phyloP scores from a whole-genome alignment of 208 protist genomes.

The Trypanosoma avium region DNA sequence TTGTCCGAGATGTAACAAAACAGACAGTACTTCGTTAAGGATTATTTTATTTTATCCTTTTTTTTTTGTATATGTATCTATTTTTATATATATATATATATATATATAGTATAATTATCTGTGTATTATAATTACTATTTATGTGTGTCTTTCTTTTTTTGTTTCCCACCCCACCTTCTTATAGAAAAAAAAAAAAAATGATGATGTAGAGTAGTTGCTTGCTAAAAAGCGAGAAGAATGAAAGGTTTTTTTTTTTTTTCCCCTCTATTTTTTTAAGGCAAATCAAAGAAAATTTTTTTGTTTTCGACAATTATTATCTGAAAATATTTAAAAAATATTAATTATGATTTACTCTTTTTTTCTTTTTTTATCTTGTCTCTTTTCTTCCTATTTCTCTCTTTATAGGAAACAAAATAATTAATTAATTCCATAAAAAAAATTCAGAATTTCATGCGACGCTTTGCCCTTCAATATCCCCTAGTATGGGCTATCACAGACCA shows the following conservation, averaged over 20 bases:
- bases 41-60: neutral
- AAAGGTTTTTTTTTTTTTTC: constrained; percentile 6
- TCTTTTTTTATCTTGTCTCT: neutral
- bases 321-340: neutral
- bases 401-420: neutral
- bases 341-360: neutral
- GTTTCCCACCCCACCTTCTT: no score
- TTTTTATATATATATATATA: neutral
- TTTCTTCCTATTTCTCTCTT: neutral
- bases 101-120: neutral
- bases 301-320: no score
- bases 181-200: constrained; percentile 8
- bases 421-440: constrained; percentile 16
- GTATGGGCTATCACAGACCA: no score
- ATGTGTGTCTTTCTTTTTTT: neutral
- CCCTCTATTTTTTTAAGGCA: neutral
- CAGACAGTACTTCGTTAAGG: constrained; percentile 44
- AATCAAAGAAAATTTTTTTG: constrained; percentile 1
- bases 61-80: neutral
- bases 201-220: no score
- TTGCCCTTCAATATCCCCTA: no score
- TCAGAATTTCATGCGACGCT: neutral
- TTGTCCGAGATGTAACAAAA: constrained; percentile 57
- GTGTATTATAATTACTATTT: neutral
- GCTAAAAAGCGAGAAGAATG: no score